phyloP scores from a whole-genome alignment of 768 basidiomycete genomes.

The Calocybe gangraenosa region DNA sequence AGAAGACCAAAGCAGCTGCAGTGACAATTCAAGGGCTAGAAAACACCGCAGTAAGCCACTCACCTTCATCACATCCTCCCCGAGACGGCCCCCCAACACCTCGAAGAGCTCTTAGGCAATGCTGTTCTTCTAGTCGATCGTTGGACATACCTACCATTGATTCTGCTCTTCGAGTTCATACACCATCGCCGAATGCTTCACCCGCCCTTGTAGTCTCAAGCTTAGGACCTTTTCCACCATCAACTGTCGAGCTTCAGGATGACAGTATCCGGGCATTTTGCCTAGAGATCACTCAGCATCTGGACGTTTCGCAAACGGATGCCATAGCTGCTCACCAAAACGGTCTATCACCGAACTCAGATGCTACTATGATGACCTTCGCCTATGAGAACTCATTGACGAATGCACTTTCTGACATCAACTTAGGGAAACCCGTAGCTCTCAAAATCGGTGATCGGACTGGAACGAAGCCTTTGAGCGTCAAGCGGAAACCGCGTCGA shows the following conservation, averaged over 20 bases:
- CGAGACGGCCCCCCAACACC: conserved; percentile 62
- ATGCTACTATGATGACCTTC: conserved; percentile 10
- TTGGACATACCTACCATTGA: conserved; percentile 9
- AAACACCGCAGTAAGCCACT: conserved; percentile 21
- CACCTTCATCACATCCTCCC: conserved; percentile 41
- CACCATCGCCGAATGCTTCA: conserved; percentile 20
- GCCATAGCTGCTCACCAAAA: conserved; percentile 21
- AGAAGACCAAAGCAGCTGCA: conserved; percentile 24
- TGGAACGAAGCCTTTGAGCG: conserved; percentile 43
- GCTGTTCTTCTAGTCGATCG: conserved; percentile 16
- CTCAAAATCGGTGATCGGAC: conserved; percentile 6
- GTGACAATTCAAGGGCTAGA: conserved; percentile 19
- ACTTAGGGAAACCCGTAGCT: neutral
- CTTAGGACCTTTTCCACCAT: conserved; percentile 31
- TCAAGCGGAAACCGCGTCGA: conserved; percentile 30
- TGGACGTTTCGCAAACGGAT: conserved; percentile 66
- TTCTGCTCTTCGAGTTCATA: conserved; percentile 15
- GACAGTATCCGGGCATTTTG: conserved; percentile 81
- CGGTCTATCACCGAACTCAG: conserved; percentile 16
- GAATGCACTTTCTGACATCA: neutral
- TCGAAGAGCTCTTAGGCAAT: conserved; percentile 41
- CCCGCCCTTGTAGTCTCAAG: conserved; percentile 24
- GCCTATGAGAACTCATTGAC: conserved; percentile 1
- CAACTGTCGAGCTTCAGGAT: conserved; percentile 67
- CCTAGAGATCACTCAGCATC: conserved; percentile 77